Percentiles rank a stretch among this genome's conserved stretches.
These are phyloP conservation scores for Cicer chorassanicum DNA, from an alignment of 306 rosid genomes.

Conservation along the genomic window DNA sequence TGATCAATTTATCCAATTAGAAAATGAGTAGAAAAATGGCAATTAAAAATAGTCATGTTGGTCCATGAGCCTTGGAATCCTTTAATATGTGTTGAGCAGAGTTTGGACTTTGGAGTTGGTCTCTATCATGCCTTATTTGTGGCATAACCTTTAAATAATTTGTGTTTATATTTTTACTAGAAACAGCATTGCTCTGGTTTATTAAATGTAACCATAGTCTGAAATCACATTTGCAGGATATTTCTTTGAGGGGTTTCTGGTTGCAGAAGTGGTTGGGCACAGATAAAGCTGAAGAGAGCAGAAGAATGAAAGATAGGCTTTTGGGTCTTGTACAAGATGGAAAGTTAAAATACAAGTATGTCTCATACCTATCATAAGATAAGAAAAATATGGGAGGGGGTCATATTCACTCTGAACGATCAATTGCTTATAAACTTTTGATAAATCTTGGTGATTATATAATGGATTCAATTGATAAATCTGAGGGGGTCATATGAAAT, in stretches of 20 bases:
- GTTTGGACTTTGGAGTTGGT: too few relatives aligned
- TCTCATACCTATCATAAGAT: background rate
- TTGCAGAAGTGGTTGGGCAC: slow-evolving; percentile 77
- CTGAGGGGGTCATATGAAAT: too few relatives aligned
- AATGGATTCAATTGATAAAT: too few relatives aligned
- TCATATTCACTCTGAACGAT: background rate
- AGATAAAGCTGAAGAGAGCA: slow-evolving; percentile 72
- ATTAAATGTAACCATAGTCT: slow-evolving; percentile 5
- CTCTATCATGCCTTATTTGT: too few relatives aligned
- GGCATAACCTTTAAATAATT: too few relatives aligned
- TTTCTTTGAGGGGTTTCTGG: slow-evolving; percentile 95
- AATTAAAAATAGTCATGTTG: too few relatives aligned
- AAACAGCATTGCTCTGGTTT: slow-evolving; percentile 21
- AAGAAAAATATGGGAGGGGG: background rate
- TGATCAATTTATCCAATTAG: too few relatives aligned
- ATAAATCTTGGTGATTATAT: too few relatives aligned
- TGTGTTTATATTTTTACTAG: too few relatives aligned
- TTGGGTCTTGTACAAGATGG: slow-evolving; percentile 70
- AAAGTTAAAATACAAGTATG: slow-evolving; percentile 81
- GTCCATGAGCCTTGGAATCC: too few relatives aligned
- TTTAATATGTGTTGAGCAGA: too few relatives aligned
- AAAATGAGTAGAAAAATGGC: too few relatives aligned
- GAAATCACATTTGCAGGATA: slow-evolving; percentile 60
- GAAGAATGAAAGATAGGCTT: slow-evolving; percentile 81
- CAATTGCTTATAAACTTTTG: slow-evolving; percentile 3